Evolutionary conservation across 805 yeast genomes (phyloP), one percentile per base, ranked within the genome.

Genomic region (Saccharomyces eubayanus): DNA sequence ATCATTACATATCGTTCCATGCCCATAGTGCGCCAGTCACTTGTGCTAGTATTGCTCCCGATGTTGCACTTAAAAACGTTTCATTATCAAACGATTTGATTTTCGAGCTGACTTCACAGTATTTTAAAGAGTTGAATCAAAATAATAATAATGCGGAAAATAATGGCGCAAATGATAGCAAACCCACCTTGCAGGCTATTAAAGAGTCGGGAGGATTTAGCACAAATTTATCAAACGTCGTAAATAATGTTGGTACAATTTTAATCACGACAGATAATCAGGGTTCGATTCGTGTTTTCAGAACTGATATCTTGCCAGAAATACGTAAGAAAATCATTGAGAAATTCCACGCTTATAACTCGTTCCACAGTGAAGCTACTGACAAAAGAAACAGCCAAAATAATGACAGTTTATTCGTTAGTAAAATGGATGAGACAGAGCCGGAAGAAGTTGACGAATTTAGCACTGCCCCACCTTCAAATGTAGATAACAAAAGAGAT

Each of bases 241-340:
- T 60, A 14, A 64, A 67, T 16, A 60, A 61, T 10, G 69, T 72
- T 48, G 76, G 76, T 3, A 60, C 69, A 0, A 83, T 89, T 43
- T 80, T 89, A 20, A 84, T 90, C 1, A 83, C 94, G 0, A 82
- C 92, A 0, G 97, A 90, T 67, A 79, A 80, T 52, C 70, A 74
- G 30, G 96, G 96, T 0, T 58, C 77, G 2, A 86, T 89, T 31
- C 70, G 94, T 48, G 85, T 90, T 0, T 87, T 86, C 66, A 75
- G 97, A 63, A 84, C 87, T 55, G 97, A 89, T 66, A 76, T 84
- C 52, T 84, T 91, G 0, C 73, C 79, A 51, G 61, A 64, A 12
- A 67, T 73, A n/a, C 63, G 83, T 55, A 72, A 73, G 48, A 55
- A 60, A 6, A 57, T 74, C 2, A 54, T 72, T 11, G 49, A 59